Conservation (phyloP, 352 stramenopile genomes). For the Phytopythium ostracodes region DNA sequence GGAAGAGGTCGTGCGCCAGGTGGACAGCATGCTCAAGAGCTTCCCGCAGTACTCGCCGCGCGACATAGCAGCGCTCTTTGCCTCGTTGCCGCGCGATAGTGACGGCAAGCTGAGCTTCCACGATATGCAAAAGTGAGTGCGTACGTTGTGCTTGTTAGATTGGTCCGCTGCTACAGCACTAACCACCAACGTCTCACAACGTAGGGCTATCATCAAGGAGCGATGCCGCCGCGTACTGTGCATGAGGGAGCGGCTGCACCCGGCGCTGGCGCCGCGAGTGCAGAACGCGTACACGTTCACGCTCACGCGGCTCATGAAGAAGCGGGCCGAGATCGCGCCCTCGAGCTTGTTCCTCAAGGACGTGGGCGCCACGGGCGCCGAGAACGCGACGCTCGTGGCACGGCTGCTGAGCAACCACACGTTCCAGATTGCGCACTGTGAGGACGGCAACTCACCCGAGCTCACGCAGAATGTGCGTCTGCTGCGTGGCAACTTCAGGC, state of each 20-base stretch:
- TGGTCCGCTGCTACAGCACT: not conserved
- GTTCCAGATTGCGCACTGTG: slow-evolving; percentile 83
- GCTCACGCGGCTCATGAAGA: slow-evolving; percentile 34
- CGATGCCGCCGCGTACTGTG: slow-evolving; percentile 56
- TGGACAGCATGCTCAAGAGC: slow-evolving; percentile 57
- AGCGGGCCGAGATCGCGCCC: slow-evolving; percentile 41
- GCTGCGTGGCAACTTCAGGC: slow-evolving; percentile 40
- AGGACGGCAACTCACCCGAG: slow-evolving; percentile 67
- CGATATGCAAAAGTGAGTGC: slow-evolving; percentile 63
- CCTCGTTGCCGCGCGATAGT: slow-evolving; percentile 26
- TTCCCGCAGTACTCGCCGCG: slow-evolving; percentile 61
- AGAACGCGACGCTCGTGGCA: slow-evolving; percentile 59
- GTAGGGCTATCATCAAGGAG: slow-evolving; percentile 49
- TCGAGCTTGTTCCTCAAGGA: slow-evolving; percentile 75
- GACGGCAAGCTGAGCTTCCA: slow-evolving; percentile 70
- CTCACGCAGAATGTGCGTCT: slow-evolving; percentile 85
- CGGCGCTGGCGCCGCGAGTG: slow-evolving; percentile 37
- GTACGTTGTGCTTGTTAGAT: not conserved
- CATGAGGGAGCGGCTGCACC: slow-evolving; percentile 65
- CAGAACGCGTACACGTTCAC: slow-evolving; percentile 48
- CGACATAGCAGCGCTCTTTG: slow-evolving; percentile 64
- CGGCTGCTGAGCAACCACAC: slow-evolving; percentile 71
- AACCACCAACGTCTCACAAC: not conserved
- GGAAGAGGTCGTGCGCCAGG: slow-evolving; percentile 70
- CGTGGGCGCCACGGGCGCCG: slow-evolving; percentile 56